A percentile compares a stretch with the other conserved stretches of the same genome.
Evolutionary conservation across 2,329 filamentous ascomycete genomes (phyloP).

Genomic region (Meredithiella fracta): DNA sequence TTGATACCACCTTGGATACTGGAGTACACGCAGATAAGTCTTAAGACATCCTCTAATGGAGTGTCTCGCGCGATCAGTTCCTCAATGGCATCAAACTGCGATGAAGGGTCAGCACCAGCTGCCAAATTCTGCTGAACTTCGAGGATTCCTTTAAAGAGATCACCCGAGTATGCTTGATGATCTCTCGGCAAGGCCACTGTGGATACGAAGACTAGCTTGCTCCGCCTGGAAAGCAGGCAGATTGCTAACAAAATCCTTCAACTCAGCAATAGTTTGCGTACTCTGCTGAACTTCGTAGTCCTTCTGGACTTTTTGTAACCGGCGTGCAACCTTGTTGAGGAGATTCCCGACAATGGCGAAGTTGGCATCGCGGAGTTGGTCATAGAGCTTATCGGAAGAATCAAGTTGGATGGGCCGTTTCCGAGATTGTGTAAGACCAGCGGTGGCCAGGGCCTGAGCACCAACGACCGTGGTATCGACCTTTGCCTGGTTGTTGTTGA

Average conservation of each 20-base stretch:
- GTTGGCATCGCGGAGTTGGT: constrained; percentile 76
- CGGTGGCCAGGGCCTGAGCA: constrained; percentile 40
- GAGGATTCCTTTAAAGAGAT: constrained; percentile 71
- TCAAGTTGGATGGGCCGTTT: constrained; percentile 85
- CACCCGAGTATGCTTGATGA: constrained; percentile 80
- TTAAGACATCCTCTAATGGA: constrained; percentile 63
- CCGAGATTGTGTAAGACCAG: constrained; percentile 41
- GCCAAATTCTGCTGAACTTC: constrained; percentile 94
- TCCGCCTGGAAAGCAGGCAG: constrained; percentile 85
- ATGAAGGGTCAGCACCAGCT: constrained; percentile 72
- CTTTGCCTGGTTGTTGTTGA: constrained; percentile 83
- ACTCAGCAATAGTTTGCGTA: constrained; percentile 74
- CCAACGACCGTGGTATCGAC: constrained; percentile 83
- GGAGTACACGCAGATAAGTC: constrained; percentile 80
- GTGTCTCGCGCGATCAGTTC: constrained; percentile 85
- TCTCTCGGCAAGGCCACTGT: constrained; percentile 84
- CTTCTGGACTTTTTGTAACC: constrained; percentile 62
- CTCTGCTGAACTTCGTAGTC: constrained; percentile 86
- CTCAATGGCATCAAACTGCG: constrained; percentile 79
- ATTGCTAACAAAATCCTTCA: constrained; percentile 90
- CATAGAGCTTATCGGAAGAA: constrained; percentile 75
- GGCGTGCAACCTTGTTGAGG: constrained; percentile 77
- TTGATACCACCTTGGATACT: constrained; percentile 80
- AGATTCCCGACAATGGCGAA: constrained; percentile 85
- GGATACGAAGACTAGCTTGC: constrained; percentile 78